phyloP scores from a whole-genome alignment of 164 flowering plant species.

The Macadamia tetraphylla region DNA sequence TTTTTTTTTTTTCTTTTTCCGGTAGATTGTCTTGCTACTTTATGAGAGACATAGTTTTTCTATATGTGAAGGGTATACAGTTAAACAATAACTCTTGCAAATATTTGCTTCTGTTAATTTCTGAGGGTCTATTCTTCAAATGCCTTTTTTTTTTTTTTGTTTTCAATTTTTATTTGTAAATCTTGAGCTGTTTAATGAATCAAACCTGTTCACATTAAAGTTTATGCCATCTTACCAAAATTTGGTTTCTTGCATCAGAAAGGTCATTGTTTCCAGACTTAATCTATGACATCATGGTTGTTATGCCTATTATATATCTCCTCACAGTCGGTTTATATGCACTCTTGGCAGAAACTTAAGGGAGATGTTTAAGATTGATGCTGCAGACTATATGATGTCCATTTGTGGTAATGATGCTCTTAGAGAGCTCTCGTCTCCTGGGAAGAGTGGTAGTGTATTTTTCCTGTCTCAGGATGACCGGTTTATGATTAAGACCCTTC shows the following conservation, averaged over 20 bases:
- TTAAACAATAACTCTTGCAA: not conserved
- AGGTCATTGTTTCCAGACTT: too few relatives aligned
- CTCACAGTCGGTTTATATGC: not conserved
- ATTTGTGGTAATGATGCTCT: constrained; percentile 86
- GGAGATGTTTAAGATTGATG: constrained; percentile 66
- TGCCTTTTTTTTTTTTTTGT: not conserved
- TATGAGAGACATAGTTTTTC: too few relatives aligned
- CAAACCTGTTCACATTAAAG: too few relatives aligned
- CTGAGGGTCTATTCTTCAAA: not conserved
- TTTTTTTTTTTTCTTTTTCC: too few relatives aligned
- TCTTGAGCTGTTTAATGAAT: not conserved
- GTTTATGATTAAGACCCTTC: constrained; percentile 78
- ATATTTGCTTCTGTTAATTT: not conserved
- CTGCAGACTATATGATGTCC: constrained; percentile 87
- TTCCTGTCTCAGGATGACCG: constrained; percentile 86
- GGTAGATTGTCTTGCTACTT: too few relatives aligned
- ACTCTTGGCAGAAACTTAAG: constrained; percentile 48
- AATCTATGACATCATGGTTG: too few relatives aligned
- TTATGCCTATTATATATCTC: not conserved
- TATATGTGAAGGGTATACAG: too few relatives aligned
- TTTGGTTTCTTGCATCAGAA: too few relatives aligned
- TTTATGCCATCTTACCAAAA: too few relatives aligned
- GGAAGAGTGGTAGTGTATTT: constrained; percentile 88
- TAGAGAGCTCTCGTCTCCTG: constrained; percentile 82
- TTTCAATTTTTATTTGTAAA: too few relatives aligned